Conservation (phyloP, 1,139 yeast genomes). For the Lodderomyces margitis region DNA sequence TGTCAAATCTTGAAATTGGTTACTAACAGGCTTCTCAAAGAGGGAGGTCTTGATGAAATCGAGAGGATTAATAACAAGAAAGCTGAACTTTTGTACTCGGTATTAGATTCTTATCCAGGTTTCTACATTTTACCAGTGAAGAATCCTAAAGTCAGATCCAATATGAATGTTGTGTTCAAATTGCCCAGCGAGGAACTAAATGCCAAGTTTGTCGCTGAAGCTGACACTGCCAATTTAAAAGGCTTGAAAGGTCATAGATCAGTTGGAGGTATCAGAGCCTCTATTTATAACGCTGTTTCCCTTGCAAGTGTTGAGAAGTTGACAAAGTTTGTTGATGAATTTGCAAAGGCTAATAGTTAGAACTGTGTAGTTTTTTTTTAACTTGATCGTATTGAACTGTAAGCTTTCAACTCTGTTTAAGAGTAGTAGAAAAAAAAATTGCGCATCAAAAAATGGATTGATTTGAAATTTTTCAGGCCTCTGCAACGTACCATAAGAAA, state of each 20-base stretch:
- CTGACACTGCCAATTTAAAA: conserved; percentile 47
- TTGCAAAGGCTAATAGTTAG: conserved; percentile 41
- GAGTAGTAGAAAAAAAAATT: too few species aligned
- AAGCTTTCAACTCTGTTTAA: too few species aligned
- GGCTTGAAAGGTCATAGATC: conserved; percentile 96
- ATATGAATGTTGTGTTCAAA: conserved; percentile 93
- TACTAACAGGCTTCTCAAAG: conserved; percentile 54
- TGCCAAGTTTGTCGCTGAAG: conserved; percentile 60
- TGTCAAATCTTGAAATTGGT: conserved; percentile 83
- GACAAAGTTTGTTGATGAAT: conserved; percentile 58
- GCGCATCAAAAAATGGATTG: neutral
- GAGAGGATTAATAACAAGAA: conserved; percentile 58
- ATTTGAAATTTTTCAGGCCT: neutral
- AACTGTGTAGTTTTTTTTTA: neutral
- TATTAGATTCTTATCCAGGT: conserved; percentile 62
- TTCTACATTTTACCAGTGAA: conserved; percentile 69
- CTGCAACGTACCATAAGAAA: neutral
- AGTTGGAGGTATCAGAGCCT: conserved; percentile 95
- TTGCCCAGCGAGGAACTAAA: conserved; percentile 63
- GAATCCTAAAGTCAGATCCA: conserved; percentile 58
- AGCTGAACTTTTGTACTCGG: conserved; percentile 59
- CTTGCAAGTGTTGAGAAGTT: conserved; percentile 61
- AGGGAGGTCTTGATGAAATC: conserved; percentile 59
- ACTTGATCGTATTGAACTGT: neutral
- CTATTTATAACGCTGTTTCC: conserved; percentile 84